Percentiles rank a stretch among this genome's conserved stretches.
These are phyloP conservation scores for Lignosus rhinocerotis DNA, from an alignment of 1,284 basidiomycete species.

Conservation along the genomic window DNA sequence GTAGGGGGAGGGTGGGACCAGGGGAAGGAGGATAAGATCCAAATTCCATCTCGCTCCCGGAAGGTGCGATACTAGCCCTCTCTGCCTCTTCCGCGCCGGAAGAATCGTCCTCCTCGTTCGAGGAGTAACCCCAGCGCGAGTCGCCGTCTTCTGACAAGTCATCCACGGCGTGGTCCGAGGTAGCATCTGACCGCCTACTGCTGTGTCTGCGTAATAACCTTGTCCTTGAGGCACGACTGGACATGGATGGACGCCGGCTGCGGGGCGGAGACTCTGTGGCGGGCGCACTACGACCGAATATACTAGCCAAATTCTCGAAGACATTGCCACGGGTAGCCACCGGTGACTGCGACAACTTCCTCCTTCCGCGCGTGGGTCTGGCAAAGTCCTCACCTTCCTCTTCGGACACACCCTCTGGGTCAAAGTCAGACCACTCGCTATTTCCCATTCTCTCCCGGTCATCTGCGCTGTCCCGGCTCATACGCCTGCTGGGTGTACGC, in stretches of 20 bases:
- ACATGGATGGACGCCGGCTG: conserved; percentile 53
- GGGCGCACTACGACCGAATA: conserved; percentile 58
- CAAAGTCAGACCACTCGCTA: conserved; percentile 16
- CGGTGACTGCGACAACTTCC: conserved; percentile 38
- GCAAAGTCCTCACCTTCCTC: conserved; percentile 31
- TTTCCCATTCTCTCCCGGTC: conserved; percentile 38
- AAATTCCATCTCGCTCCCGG: conserved; percentile 60
- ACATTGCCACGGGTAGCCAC: conserved; percentile 45
- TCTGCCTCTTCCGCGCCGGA: conserved; percentile 31
- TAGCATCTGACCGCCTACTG: conserved; percentile 51
- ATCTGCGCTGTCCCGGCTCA: conserved; percentile 49
- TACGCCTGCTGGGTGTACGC: conserved; percentile 27
- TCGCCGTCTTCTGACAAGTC: conserved; percentile 54
- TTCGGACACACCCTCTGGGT: conserved; percentile 8
- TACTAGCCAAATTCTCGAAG: conserved; percentile 66
- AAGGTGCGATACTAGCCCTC: conserved; percentile 37
- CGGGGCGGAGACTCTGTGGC: conserved; percentile 38
- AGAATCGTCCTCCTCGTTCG: conserved; percentile 62
- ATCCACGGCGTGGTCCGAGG: conserved; percentile 57
- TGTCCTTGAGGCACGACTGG: conserved; percentile 55
- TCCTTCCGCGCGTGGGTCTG: conserved; percentile 24
- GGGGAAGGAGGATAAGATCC: conserved; percentile 70
- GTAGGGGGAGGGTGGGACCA: conserved; percentile 59
- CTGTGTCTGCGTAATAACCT: conserved; percentile 55
- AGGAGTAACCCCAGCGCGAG: conserved; percentile 81